Base-by-base conservation (phyloP, 2,329 filamentous ascomycete species). In the Claviceps pazoutovae region DNA sequence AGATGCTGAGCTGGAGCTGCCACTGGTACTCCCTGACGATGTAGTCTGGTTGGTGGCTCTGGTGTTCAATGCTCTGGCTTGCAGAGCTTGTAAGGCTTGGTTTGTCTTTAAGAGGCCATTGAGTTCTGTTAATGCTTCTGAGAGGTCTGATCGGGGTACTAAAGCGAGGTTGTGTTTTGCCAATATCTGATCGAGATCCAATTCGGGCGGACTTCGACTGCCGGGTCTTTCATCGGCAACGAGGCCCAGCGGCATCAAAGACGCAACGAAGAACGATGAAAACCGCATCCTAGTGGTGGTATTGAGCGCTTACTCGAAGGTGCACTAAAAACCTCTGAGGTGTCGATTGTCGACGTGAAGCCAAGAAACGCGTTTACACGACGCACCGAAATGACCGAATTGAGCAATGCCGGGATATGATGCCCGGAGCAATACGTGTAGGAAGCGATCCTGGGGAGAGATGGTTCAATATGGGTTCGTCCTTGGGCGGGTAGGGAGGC, bases 91-190 rank as follows among this genome's bases (percentile, higher is more conserved):
- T 23, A 52, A 41, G 5, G 49, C 52, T 16, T 54, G 50, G 21
- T 55, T 65, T 46, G 61, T 66, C 57, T 64, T 65, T 34, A 73
- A 67, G 19, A 73, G 60, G 6, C 58, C 58, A 42, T 67, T 72
- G 51, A 73, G 64, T 57, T 73, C 69, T 5, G 65, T 66, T 16
- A 73, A 54, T 1, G 66, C 69, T 43, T 72, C 70, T n/a, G 70
- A 70, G 51, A 73, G 66, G 51, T 73, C 69, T 46, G 68, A 70
- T n/a, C 68, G 64, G 37, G 71, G 70, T 7, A 72, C 70, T 48
- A 73, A 58, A 30, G 67, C 71, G 36, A 73, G 61, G 50, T 72
- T 71, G 57, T 72, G 69, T 58, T 65, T 72, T 44, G 66, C 66
- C 42, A 73, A 59, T 45, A 69, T 57, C 45, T 67, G 68, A 21